A percentile compares a stretch with the other conserved stretches of the same genome.
These are phyloP conservation scores for Lepiota subincarnata DNA, from an alignment of 768 basidiomycete species.

Conservation along the genomic window DNA sequence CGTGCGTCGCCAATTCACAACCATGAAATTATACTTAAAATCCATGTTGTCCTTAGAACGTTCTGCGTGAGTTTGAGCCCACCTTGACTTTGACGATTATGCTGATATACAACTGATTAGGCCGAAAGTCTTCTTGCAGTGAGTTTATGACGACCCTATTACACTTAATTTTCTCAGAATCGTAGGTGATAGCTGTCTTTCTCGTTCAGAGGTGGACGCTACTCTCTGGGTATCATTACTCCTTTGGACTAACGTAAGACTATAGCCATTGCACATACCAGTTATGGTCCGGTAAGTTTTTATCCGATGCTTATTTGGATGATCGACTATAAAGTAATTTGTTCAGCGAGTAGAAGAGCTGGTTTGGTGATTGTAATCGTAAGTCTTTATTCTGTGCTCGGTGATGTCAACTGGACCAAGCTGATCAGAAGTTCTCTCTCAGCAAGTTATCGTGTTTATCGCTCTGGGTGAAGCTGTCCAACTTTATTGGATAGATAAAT, in stretches of 20 bases:
- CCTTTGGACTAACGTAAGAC: no score
- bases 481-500: neutral
- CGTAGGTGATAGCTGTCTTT: conserved; percentile 16
- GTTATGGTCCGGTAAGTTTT: conserved; percentile 16
- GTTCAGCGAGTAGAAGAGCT: conserved; percentile 13
- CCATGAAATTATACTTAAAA: no score
- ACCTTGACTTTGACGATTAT: neutral
- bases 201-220: conserved; percentile 20
- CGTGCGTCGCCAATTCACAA: conserved; percentile 6
- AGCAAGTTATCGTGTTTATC: conserved; percentile 16
- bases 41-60: neutral
- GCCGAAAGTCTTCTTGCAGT: neutral
- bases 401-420: neutral
- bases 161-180: neutral
- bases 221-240: no score
- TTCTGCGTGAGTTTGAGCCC: neutral
- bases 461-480: conserved; percentile 14
- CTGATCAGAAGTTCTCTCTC: neutral
- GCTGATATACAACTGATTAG: neutral
- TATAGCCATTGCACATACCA: conserved; percentile 17
- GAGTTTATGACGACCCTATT: neutral
- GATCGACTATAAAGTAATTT: neutral
- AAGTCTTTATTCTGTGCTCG: neutral
- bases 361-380: conserved; percentile 15
- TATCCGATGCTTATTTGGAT: neutral